Evolutionary conservation across 192 early-diverging fungal species (phyloP).

Genomic region (Podochytrium sp.): DNA sequence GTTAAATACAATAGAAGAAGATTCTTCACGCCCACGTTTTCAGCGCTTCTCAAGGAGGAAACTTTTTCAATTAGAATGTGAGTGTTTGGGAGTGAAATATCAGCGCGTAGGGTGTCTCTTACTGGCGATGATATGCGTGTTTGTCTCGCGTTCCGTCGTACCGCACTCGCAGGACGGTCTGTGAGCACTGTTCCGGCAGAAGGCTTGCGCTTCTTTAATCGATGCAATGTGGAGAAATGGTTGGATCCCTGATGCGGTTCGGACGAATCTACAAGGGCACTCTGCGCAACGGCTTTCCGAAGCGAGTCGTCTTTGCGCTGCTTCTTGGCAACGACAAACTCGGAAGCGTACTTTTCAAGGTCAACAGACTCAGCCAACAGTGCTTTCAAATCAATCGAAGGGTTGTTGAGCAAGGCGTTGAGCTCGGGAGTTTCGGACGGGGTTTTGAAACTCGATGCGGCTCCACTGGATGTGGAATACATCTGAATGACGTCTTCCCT

Average conservation of each 20-base stretch:
- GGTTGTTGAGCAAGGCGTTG: neutral
- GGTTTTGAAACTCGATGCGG: neutral
- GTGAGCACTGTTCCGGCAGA: too few relatives aligned
- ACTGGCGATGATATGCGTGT: neutral
- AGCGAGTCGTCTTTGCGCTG: slow-evolving; percentile 11
- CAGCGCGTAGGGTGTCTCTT: slow-evolving; percentile 21
- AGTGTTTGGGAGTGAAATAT: slow-evolving; percentile 50
- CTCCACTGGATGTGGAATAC: neutral
- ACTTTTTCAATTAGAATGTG: slow-evolving; percentile 45
- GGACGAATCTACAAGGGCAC: too few relatives aligned
- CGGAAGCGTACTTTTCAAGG: slow-evolving; percentile 26
- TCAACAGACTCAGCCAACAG: slow-evolving; percentile 25
- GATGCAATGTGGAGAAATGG: too few relatives aligned
- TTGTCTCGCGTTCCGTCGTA: slow-evolving; percentile 6
- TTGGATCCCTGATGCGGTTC: too few relatives aligned
- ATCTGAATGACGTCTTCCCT: slow-evolving; percentile 27
- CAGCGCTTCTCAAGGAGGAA: slow-evolving; percentile 45
- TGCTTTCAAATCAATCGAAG: slow-evolving; percentile 11
- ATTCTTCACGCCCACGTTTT: slow-evolving; percentile 47
- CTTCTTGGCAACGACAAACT: slow-evolving; percentile 20
- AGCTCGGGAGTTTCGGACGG: slow-evolving; percentile 10
- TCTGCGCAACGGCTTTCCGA: slow-evolving; percentile 15
- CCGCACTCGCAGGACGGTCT: too few relatives aligned
- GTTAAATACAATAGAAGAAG: slow-evolving; percentile 44
- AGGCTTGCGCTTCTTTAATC: too few relatives aligned